Conservation (phyloP, 1,284 basidiomycete genomes). For the Irpex lacteus region DNA sequence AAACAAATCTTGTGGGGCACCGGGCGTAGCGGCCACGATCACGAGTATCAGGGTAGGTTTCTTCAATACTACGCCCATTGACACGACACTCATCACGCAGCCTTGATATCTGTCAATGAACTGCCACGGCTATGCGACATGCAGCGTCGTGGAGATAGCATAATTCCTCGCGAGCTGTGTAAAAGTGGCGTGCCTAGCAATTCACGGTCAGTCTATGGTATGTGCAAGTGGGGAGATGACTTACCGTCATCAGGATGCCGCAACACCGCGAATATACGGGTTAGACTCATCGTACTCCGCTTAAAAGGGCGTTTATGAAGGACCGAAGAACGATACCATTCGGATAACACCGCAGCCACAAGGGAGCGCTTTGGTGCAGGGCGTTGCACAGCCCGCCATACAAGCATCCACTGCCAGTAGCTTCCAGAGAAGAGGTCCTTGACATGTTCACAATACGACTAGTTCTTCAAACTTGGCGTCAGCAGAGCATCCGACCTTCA, state of each 20-base stretch:
- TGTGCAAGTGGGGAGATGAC: not conserved
- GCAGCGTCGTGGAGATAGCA: not conserved
- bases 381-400: not conserved
- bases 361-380: not conserved
- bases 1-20: not conserved
- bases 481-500: not conserved
- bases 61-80: not conserved
- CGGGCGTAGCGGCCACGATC: not conserved
- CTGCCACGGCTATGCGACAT: not conserved
- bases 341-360: not conserved
- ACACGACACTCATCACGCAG: not conserved
- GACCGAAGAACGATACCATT: not conserved
- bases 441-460: not conserved
- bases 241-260: not conserved
- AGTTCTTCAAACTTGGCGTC: not conserved
- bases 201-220: no score
- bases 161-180: not conserved
- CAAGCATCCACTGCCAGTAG: not conserved
- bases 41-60: not conserved
- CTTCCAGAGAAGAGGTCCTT: not conserved
- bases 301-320: not conserved
- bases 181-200: no score
- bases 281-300: not conserved
- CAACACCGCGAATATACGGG: not conserved
- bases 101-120: not conserved